Percentiles rank a stretch among this genome's conserved stretches.
Evolutionary conservation across 306 rosid genomes (phyloP).

Genomic region (Medicago truncatula): MtrunA17r5.0-ANR NC_053047.1:41675501-41676000

Average conservation of each 20-base stretch:
- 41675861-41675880: neutral
- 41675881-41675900: slow-evolving; percentile 10
- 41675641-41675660: slow-evolving; percentile 57
- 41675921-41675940: slow-evolving; percentile 27
- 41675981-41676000: too few species aligned
- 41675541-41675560: neutral
- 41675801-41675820: slow-evolving; percentile 60
- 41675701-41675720: slow-evolving; percentile 30
- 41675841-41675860: slow-evolving; percentile 36
- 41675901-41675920: slow-evolving; percentile 12
- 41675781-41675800: slow-evolving; percentile 36
- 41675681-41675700: slow-evolving; percentile 45
- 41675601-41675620: too few species aligned
- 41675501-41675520: slow-evolving; percentile 56
- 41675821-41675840: slow-evolving; percentile 33
- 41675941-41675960: too few species aligned
- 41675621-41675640: slow-evolving; percentile 48
- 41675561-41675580: slow-evolving; percentile 43
- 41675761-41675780: slow-evolving; percentile 37
- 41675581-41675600: slow-evolving; percentile 39
- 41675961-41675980: too few species aligned
- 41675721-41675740: neutral
- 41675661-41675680: slow-evolving; percentile 54
- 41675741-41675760: slow-evolving; percentile 26
- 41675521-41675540: slow-evolving; percentile 28